A percentile compares a stretch with the other conserved stretches of the same genome.
Conservation (phyloP, 768 basidiomycete genomes). For the Tubosaeta brunneosetosa region DNA sequence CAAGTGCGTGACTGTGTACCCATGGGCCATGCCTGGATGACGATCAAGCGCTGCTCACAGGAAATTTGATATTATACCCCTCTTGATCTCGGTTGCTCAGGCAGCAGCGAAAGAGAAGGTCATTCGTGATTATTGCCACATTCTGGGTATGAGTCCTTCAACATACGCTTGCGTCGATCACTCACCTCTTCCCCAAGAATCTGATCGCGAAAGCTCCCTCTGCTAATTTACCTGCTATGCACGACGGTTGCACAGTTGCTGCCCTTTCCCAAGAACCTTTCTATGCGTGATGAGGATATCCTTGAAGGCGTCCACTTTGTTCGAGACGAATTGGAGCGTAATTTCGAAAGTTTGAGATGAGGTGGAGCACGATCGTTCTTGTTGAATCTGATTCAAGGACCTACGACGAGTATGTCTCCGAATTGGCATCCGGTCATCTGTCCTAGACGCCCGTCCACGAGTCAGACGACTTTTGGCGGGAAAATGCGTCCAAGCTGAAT, state of each 20-base stretch:
- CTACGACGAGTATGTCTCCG: slow-evolving; percentile 93
- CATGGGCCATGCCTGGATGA: slow-evolving; percentile 2
- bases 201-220: slow-evolving; percentile 83
- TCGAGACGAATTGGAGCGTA: slow-evolving; percentile 74
- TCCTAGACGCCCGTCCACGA: slow-evolving; percentile 97
- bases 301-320: slow-evolving; percentile 88
- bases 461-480: slow-evolving; percentile 97
- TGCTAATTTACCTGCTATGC: slow-evolving; percentile 89
- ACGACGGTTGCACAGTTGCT: slow-evolving; percentile 82
- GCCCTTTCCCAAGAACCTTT: slow-evolving; percentile 82
- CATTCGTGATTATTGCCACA: slow-evolving; percentile 86
- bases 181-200: slow-evolving; percentile 47
- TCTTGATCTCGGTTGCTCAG: slow-evolving; percentile 80
- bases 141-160: slow-evolving; percentile 57
- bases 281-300: slow-evolving; percentile 86
- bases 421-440: slow-evolving; percentile 83
- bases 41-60: slow-evolving; percentile 36
- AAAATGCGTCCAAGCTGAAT: slow-evolving; percentile 83
- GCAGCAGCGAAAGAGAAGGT: slow-evolving; percentile 96
- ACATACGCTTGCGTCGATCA: too few species aligned
- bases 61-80: slow-evolving; percentile 84
- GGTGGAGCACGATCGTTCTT: slow-evolving; percentile 16
- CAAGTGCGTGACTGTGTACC: slow-evolving; percentile 47
- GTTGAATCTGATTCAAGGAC: slow-evolving; percentile 49
- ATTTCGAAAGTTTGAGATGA: slow-evolving; percentile 88